Evolutionary conservation across 495 filamentous ascomycete genomes (phyloP), one percentile per base, ranked within the genome.

Genomic region (Schizothecium vesticola): DNA sequence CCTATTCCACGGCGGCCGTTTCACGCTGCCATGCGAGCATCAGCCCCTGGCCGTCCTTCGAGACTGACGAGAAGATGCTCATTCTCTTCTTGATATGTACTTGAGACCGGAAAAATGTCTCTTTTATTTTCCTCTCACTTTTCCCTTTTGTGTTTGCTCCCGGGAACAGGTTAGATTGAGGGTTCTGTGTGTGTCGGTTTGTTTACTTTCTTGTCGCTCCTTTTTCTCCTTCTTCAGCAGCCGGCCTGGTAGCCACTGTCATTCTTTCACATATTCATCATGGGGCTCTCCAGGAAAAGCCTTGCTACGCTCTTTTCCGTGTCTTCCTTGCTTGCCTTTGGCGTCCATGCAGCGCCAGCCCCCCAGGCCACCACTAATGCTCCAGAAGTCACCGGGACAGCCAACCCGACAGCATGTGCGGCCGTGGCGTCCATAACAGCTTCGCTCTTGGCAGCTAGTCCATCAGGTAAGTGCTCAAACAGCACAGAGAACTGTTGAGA

Each of bases 401-500:
- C 55, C n/a, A 70, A 72, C 26, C 65, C 74, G 13, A 69, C 24
- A 16, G 74, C 75, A 24, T 79, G 77, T 36, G 75, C 71, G 19
- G 36, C 63, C 11, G 65, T 79, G 56, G 70, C 72, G 51, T 69
- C 69, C 4, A 58, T 66, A 12, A 69, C 73, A 8, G 66, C 31
- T 43, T 71, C 72, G 10, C 51, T 68, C 4, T 70, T 75, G 11
- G 69, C 69, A 2, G 67, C 60, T 59, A 74, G 71, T 63, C 61
- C 70, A 24, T 57, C 21, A 10, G 74, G 74, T 77, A 43, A 16
- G 71, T 33, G 1, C n/a, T 43, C 12, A 28, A 13, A 59, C 8
- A 22, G 26, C 7, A 2, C 64, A 56, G 12, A 5, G 10, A 4
- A 60, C 23, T 7, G 13, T n/a, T 12, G 28, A 57, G 19, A 22